Evolutionary conservation across 257 asterid species (phyloP).

Genomic region (Salvia rosmarinus): DNA sequence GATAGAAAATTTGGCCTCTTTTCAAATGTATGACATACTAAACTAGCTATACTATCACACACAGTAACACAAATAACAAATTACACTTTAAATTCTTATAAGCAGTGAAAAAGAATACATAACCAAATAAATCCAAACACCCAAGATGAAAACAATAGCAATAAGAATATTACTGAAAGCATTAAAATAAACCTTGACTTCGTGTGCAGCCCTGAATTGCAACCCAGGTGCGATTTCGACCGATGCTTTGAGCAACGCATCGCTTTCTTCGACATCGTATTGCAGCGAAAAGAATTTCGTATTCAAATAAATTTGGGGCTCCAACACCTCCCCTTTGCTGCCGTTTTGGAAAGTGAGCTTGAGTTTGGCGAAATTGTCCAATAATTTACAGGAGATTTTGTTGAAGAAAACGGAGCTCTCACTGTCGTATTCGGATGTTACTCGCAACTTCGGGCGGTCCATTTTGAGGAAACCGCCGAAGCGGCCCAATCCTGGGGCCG

Average conservation of each 20-base stretch:
- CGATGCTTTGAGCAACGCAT: constrained; percentile 72
- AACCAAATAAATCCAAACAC: not conserved
- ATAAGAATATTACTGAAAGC: too few relatives aligned
- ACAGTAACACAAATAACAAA: not conserved
- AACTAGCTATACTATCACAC: not conserved
- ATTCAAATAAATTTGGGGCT: constrained; percentile 68
- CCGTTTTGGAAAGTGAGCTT: constrained; percentile 70
- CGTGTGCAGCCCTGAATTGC: constrained; percentile 64
- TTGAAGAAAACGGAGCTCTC: constrained; percentile 76
- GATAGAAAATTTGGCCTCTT: not conserved
- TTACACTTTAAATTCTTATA: not conserved
- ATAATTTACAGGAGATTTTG: constrained; percentile 74
- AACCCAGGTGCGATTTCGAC: constrained; percentile 62
- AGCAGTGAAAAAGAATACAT: not conserved
- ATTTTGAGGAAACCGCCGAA: constrained; percentile 31
- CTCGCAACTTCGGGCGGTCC: constrained; percentile 74
- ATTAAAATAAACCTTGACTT: constrained; percentile 56
- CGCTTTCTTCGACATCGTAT: constrained; percentile 80
- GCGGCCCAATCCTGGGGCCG: not conserved
- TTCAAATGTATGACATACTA: not conserved
- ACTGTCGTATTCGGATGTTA: constrained; percentile 91
- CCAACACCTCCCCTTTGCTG: constrained; percentile 74
- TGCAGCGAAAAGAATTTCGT: constrained; percentile 69
- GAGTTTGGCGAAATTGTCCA: constrained; percentile 72
- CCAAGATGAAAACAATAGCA: not conserved